Conservation (phyloP, 202 grass and related monocot species). For the Zizania palustris region DNA sequence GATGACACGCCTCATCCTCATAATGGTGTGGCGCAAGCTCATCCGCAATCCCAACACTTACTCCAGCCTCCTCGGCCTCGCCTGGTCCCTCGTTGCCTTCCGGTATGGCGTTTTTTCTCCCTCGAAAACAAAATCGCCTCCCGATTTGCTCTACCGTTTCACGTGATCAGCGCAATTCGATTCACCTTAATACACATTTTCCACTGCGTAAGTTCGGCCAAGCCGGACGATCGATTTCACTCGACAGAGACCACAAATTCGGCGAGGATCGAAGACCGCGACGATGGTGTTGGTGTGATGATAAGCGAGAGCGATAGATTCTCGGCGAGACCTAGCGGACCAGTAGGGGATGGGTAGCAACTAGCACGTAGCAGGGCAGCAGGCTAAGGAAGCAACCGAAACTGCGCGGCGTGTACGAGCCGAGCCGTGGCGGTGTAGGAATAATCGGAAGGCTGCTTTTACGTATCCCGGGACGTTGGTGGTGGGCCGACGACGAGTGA, state of each 20-base stretch:
- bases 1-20: constrained; percentile 86
- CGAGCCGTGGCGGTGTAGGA: neutral
- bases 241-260: constrained; percentile 5
- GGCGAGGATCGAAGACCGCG: neutral
- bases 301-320: neutral
- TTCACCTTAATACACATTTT: too few relatives aligned
- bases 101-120: constrained; percentile 49
- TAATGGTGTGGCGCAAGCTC: constrained; percentile 99
- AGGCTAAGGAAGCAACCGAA: neutral
- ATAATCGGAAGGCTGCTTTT: constrained; percentile 31
- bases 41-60: constrained; percentile 98
- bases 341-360: neutral
- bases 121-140: neutral
- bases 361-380: neutral
- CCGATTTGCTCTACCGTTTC: neutral
- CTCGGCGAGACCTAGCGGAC: constrained; percentile 17
- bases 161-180: neutral
- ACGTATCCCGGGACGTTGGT: constrained; percentile 1
- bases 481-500: constrained; percentile 1
- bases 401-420: constrained; percentile 4
- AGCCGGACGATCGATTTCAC: neutral
- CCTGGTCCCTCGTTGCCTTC: constrained; percentile 94
- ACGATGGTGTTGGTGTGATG: too few relatives aligned
- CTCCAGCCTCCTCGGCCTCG: constrained; percentile 85
- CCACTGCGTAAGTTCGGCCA: neutral